Base-by-base conservation (phyloP, 768 basidiomycete species). In the Pisolithus tinctorius region DNA sequence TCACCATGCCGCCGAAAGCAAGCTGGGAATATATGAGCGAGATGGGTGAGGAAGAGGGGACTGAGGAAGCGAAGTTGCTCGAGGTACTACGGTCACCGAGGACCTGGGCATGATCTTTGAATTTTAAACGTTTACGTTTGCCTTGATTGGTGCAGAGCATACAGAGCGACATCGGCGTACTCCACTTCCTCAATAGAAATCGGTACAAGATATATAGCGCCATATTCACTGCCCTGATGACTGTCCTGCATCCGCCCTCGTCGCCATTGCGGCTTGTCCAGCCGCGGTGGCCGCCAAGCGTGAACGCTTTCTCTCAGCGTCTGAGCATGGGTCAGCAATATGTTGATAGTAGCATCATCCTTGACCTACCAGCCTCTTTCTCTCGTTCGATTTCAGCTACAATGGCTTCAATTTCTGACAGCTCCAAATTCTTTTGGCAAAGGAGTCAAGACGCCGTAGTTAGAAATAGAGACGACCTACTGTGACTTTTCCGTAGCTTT, bases 381-480 rank as follows among this genome's bases (percentile, higher is more conserved):
- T 99, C 96, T 56, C 84, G 81, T 69, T 99, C 96, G 53, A 99
- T 98, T 46, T 90, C 88, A 45, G 82, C 72, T 6, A 98, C 96
- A 52, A 98, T 93, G 0, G 76, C 83, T 65, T 96, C 93, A 48
- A 99, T 94, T 67, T 98, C 88, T 0, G 82, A 56, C 8, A 92
- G 75, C 36, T 87, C 91, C 52, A 99, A 73, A 63, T 86, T 93
- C 93, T 98, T 45, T 17, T 43, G 48, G 17, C 46, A 50, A 11
- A 47, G n/a, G 52, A 47, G 25, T 17, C 26, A 10, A 25, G 26
- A 29, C 31, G 3, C 1, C 14, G 36, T 9, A 9, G 36, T 42
- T 1, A 11, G 43, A 39, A 34, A 48, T 40, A 13, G 20, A 51
- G n/a, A 41, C 40, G 11, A 63, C 80, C 56, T 57, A 96, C 94